Base-by-base conservation (phyloP, 208 protist species). In the Leishmania turanica region DNA sequence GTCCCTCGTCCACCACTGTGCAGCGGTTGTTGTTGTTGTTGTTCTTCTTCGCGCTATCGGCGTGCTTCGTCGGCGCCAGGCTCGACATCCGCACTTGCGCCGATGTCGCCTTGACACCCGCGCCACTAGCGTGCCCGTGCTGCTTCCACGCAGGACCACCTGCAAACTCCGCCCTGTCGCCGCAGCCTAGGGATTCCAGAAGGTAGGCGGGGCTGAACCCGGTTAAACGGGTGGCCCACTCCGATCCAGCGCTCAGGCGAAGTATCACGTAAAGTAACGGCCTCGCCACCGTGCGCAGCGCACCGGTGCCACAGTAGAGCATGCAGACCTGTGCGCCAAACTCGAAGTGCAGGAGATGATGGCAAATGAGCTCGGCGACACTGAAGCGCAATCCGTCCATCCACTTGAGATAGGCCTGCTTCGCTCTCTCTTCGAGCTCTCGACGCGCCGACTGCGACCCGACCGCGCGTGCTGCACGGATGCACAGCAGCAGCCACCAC, bases 1-100 rank as follows among this genome's bases (percentile, higher is more conserved):
- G 80, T 0, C 90, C 90, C 58, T 91, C 87, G 56, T 86, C 80
- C 1, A 90, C 11, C 8, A 91, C 81, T 13, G 37, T 54, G 71
- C 82, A 89, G 40, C 76, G 75, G 37, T 54, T 70, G 24, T 84
- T 82, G 56, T 81, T 83, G 37, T 40, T 70, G 24, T 84, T 82
- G 56, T 81, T 83, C 1, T 40, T 84, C 53, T 75, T 70, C 11
- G 53, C 60, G 40, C 58, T 64, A 65, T 47, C 68, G 64, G 82
- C 45, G 58, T 51, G 24, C 47, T 6, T 21, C 1, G 53, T 19
- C 15, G 71, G 76, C 0, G 77, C 77, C 37, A 85, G 42, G n/a
- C 82, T 85, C 60, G 77, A 75, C 60, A 70, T 3, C 2, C 82
- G 58, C 49, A 8, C 45, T 21, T 37, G 9, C 27, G 77, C 82